A percentile compares a stretch with the other conserved stretches of the same genome.
These are phyloP conservation scores for Cephaloascus fragrans DNA, from an alignment of 805 yeast species.

Conservation along the genomic window DNA sequence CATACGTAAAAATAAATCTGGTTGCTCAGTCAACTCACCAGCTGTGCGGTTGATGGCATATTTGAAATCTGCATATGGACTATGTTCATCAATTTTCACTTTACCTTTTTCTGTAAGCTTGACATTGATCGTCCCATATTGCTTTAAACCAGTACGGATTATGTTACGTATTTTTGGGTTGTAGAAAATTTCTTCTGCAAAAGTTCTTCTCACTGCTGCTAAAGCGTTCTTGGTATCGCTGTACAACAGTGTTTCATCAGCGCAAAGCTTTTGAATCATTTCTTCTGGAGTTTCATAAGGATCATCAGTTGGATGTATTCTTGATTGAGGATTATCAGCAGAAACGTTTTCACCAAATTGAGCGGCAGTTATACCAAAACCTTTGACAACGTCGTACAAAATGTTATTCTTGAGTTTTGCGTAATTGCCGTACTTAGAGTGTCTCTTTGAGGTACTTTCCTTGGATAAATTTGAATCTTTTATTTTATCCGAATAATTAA, in stretches of 20 bases:
- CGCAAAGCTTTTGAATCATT: constrained; percentile 36
- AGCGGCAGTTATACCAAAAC: constrained; percentile 70
- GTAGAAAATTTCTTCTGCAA: constrained; percentile 70
- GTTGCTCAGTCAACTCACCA: constrained; percentile 60
- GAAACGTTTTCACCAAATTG: constrained; percentile 77
- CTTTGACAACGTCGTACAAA: constrained; percentile 54
- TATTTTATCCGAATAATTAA: constrained; percentile 53
- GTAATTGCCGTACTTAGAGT: constrained; percentile 49
- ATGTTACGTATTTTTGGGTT: constrained; percentile 73
- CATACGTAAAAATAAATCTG: constrained; percentile 83
- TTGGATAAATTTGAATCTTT: constrained; percentile 28
- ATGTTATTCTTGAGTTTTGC: constrained; percentile 61
- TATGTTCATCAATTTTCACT: constrained; percentile 65
- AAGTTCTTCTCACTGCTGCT: constrained; percentile 65
- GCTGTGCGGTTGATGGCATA: constrained; percentile 80
- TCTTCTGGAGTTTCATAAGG: constrained; percentile 50
- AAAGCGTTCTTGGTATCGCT: constrained; percentile 52
- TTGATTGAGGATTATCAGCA: constrained; percentile 42
- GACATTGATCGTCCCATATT: constrained; percentile 61
- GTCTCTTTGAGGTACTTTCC: constrained; percentile 33
- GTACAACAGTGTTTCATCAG: constrained; percentile 40
- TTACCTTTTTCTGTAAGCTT: constrained; percentile 67
- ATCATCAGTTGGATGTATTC: constrained; percentile 68
- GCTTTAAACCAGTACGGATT: constrained; percentile 52
- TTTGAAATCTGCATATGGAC: constrained; percentile 82